Base-by-base conservation (phyloP, 2,329 filamentous ascomycete species). In the Botrytis byssoidea region DNA sequence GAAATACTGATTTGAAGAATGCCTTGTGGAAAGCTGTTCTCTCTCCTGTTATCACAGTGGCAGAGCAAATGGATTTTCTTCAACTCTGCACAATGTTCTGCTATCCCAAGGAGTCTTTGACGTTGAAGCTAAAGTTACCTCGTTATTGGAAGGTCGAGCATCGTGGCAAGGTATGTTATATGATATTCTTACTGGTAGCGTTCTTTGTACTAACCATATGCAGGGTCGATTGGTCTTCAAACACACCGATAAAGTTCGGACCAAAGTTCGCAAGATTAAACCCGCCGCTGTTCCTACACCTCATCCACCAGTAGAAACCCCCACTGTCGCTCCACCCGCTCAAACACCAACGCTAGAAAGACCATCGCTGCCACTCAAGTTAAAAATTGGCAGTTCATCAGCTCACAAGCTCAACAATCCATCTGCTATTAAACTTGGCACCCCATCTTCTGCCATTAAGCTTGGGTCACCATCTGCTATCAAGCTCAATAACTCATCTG, bases 1-100 rank as follows among this genome's bases (percentile, higher is more conserved):
- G 83, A 40, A 84, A 88, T 75, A 75, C 80, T 29, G 82, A 82
- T 35, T 79, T 89, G 73, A 84, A 85, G 74, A 76, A 82, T 44
- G 83, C 83, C 10, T 77, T 89, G 40, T 88, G 86, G 86, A 82
- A 82, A 61, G 86, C 86, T 22, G 79, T 87, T 9, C 82, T 84
- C 55, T 88, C 87, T 42, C 81, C 84, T 1, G 78, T 83, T 32
- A 83, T 87, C 64, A 85, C 85, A 10, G 79, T 86, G 44, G 78
- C 82, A 29, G 87, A 89, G 77, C 85, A 87, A 77, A 81, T 83
- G 42, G 85, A 86, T 76, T 77, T 89, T 18, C 79, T 88, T 55
- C 85, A 88, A 75, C 82, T 88, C 51, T 87, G 87, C 77, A 82
- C 83, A 48, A 80, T 86, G 65, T 81, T 89, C 74, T 87, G 87